phyloP scores from a whole-genome alignment of 2,329 filamentous ascomycete genomes.

The Diplodia sapinea region DNA sequence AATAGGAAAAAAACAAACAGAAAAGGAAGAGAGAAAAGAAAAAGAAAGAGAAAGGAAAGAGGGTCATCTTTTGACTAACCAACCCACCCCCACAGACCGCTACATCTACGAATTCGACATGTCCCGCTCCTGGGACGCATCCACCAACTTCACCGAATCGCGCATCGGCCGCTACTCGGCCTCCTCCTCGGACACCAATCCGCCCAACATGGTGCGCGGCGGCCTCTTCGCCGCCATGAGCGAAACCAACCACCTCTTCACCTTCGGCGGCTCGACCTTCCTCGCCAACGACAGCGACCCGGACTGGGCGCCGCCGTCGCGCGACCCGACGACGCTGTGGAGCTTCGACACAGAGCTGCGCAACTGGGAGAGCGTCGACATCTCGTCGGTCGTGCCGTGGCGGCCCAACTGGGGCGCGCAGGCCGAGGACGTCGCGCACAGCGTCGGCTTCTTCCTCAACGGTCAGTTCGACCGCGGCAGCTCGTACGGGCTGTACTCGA shows the following conservation, averaged over 20 bases:
- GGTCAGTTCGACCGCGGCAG: conserved; percentile 13
- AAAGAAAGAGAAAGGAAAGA: too few relatives aligned
- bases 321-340: conserved; percentile 43
- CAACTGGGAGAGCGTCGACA: conserved; percentile 36
- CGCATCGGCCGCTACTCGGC: conserved; percentile 37
- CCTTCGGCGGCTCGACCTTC: conserved; percentile 44
- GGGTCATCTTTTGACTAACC: too few relatives aligned
- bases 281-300: conserved; percentile 41
- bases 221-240: conserved; percentile 40
- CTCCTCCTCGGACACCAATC: conserved; percentile 32
- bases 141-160: conserved; percentile 40
- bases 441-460: conserved; percentile 12
- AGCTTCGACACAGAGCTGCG: conserved; percentile 38
- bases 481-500: conserved; percentile 4
- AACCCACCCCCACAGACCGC: conserved; percentile 1
- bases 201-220: conserved; percentile 40
- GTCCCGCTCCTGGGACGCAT: conserved; percentile 43
- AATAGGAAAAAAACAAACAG: neutral
- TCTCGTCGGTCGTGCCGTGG: conserved; percentile 44
- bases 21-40: too few relatives aligned
- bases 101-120: conserved; percentile 37
- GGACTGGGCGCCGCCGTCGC: conserved; percentile 37
- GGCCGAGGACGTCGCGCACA: neutral
- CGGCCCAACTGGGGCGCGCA: conserved; percentile 43
- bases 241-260: conserved; percentile 39